These are phyloP conservation scores for Syzygium oleosum DNA, from an alignment of 345 rosid genomes.

Conservation along the genomic window DNA sequence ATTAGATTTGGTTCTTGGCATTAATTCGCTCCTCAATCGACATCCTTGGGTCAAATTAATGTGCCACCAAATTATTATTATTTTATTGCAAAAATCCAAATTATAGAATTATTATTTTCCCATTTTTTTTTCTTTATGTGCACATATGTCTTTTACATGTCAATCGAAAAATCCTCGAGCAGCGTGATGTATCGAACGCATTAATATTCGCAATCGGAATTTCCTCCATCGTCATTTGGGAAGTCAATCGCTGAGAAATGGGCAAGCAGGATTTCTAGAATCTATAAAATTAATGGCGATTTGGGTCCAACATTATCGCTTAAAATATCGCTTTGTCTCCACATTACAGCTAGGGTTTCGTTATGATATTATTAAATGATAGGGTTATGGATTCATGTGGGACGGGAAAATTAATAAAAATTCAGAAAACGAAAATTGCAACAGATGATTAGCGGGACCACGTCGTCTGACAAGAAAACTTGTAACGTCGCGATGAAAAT, in stretches of 20 bases:
- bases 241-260: neutral
- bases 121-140: neutral
- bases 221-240: neutral
- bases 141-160: neutral
- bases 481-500: neutral
- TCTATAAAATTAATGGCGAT: constrained; percentile 19
- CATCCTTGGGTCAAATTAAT: constrained; percentile 8
- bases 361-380: neutral
- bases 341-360: constrained; percentile 12
- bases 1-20: constrained; percentile 35
- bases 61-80: neutral
- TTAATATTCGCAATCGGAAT: neutral
- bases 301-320: constrained; percentile 1
- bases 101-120: neutral
- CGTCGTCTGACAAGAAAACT: neutral
- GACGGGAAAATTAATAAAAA: neutral
- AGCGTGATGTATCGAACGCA: neutral
- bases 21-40: constrained; percentile 1
- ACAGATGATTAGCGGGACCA: neutral
- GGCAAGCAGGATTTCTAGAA: constrained; percentile 32
- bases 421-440: neutral
- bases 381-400: neutral
- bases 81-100: neutral
- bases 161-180: neutral
- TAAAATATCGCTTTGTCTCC: neutral